These are phyloP conservation scores for Pseudogymnoascus sp. DNA, from an alignment of 2,329 filamentous ascomycete genomes.

Conservation along the genomic window DNA sequence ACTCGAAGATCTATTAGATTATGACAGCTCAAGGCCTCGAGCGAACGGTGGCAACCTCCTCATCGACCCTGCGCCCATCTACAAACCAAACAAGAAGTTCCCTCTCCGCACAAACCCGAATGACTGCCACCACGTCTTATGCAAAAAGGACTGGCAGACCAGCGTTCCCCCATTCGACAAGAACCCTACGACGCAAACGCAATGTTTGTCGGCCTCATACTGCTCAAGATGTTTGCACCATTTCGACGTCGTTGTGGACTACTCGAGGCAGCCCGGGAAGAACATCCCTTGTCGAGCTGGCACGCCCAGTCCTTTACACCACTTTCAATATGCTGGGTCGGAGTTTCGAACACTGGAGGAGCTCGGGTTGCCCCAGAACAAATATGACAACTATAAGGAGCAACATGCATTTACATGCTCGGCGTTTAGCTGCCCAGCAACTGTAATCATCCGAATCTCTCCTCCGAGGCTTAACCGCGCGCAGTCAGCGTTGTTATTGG, in stretches of 20 bases:
- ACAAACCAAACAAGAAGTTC: constrained; percentile 25
- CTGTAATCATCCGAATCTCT: constrained; percentile 44
- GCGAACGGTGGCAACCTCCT: constrained; percentile 43
- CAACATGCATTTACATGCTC: constrained; percentile 52
- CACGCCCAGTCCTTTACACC: constrained; percentile 49
- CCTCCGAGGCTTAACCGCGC: constrained; percentile 43
- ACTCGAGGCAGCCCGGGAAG: constrained; percentile 33
- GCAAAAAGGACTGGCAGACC: constrained; percentile 49
- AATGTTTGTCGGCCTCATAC: constrained; percentile 51
- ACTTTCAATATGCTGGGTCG: constrained; percentile 41
- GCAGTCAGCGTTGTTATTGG: constrained; percentile 44
- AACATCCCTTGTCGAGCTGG: constrained; percentile 31
- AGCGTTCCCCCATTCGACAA: constrained; percentile 35
- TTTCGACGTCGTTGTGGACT: constrained; percentile 49
- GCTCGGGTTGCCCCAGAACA: constrained; percentile 21
- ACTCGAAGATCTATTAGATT: constrained; percentile 37
- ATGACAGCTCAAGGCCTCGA: constrained; percentile 29
- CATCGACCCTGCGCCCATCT: constrained; percentile 48
- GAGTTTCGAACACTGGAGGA: constrained; percentile 29
- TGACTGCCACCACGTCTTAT: constrained; percentile 53
- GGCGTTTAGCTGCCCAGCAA: constrained; percentile 45
- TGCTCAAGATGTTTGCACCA: constrained; percentile 57
- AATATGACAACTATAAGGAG: constrained; percentile 30
- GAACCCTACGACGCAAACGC: constrained; percentile 31
- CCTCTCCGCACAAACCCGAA: constrained; percentile 26